phyloP scores from a whole-genome alignment of 306 rosid genomes.

The Delonix regia region DNA sequence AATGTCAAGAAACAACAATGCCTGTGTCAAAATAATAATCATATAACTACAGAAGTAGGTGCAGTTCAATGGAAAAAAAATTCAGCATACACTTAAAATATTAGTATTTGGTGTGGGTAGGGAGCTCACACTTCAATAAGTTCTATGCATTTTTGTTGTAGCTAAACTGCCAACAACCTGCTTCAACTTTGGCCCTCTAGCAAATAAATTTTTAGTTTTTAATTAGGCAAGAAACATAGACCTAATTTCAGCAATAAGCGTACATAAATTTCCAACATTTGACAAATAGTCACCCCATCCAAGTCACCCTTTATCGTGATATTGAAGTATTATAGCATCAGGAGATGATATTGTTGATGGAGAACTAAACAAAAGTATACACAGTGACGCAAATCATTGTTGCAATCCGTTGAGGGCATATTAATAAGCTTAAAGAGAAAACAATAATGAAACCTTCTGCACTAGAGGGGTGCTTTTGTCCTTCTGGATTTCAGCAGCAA shows the following conservation, averaged over 20 bases:
- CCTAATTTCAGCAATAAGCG: background rate
- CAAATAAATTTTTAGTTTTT: background rate
- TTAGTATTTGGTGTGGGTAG: background rate
- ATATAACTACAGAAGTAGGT: background rate
- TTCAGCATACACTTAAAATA: background rate
- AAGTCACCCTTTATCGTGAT: background rate
- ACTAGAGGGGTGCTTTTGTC: constrained; percentile 96
- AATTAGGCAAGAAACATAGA: background rate
- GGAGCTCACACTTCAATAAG: background rate
- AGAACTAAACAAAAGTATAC: constrained; percentile 34
- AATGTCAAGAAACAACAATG: background rate
- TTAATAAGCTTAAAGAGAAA: constrained; percentile 38
- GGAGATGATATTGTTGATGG: constrained; percentile 11
- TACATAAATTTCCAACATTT: background rate
- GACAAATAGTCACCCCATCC: background rate
- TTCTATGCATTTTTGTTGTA: background rate
- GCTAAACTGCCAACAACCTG: background rate
- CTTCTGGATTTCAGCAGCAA: constrained; percentile 96
- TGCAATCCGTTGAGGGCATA: constrained; percentile 35
- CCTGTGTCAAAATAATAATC: constrained; percentile 12
- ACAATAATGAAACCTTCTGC: constrained; percentile 74
- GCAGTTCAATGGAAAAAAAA: background rate
- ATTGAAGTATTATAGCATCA: constrained; percentile 26
- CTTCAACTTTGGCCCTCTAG: background rate
- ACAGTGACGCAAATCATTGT: constrained; percentile 38